phyloP scores from a whole-genome alignment of 2,329 filamentous ascomycete genomes.

The Simplicillium aogashimaense region DNA sequence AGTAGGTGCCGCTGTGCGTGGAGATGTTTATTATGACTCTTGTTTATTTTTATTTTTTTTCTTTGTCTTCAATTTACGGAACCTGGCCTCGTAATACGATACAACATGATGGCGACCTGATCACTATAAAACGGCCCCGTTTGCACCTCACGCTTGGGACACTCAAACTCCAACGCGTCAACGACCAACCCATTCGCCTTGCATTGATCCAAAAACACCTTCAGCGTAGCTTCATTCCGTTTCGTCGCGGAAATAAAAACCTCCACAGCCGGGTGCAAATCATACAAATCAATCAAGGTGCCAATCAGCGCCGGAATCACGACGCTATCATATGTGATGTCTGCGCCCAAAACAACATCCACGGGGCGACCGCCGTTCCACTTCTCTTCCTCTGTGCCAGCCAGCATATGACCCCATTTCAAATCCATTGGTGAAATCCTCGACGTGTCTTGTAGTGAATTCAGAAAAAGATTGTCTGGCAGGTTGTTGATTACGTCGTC shows the following conservation, averaged over 20 bases:
- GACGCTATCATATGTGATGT: conserved; percentile 65
- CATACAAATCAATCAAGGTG: conserved; percentile 54
- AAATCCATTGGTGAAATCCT: conserved; percentile 42
- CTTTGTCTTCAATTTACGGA: too few relatives aligned
- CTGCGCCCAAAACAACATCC: conserved; percentile 64
- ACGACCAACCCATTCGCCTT: conserved; percentile 33
- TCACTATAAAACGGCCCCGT: conserved; percentile 56
- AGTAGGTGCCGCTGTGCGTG: too few relatives aligned
- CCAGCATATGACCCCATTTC: conserved; percentile 53
- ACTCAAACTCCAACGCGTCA: conserved; percentile 29
- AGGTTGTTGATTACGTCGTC: conserved; percentile 60
- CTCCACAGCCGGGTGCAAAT: conserved; percentile 41
- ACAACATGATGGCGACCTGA: conserved; percentile 47
- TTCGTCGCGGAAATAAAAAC: conserved; percentile 63
- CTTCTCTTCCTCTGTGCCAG: conserved; percentile 44
- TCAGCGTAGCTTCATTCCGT: conserved; percentile 60
- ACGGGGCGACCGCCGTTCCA: conserved; percentile 37
- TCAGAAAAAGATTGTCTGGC: conserved; percentile 58
- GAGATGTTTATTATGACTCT: too few relatives aligned
- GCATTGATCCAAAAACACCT: conserved; percentile 52
- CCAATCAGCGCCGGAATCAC: conserved; percentile 54
- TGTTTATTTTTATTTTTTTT: not conserved
- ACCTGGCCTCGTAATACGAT: conserved; percentile 7
- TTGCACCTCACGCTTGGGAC: conserved; percentile 31
- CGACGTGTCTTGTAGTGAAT: conserved; percentile 44